These are phyloP conservation scores for Aspergillus campestris DNA, from an alignment of 495 filamentous ascomycete genomes.

Conservation along the genomic window DNA sequence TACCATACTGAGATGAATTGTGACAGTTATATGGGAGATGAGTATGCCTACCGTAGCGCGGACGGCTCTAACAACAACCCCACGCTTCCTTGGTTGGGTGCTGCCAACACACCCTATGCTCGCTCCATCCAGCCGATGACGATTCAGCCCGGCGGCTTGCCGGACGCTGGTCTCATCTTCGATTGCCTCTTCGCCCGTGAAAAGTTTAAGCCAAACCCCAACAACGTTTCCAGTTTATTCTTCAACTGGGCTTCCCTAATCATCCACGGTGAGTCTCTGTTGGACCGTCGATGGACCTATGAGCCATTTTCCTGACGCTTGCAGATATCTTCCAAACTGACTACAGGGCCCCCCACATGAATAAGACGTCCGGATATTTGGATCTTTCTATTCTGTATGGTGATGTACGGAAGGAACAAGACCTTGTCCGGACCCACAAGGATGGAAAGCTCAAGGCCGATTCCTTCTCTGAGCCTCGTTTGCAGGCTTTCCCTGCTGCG, in stretches of 20 bases:
- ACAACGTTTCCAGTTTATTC: constrained; percentile 50
- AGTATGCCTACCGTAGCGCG: constrained; percentile 58
- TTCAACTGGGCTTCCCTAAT: constrained; percentile 52
- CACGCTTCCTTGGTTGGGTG: constrained; percentile 46
- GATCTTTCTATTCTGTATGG: constrained; percentile 53
- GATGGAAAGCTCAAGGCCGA: constrained; percentile 52
- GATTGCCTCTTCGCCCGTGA: constrained; percentile 46
- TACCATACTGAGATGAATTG: constrained; percentile 2
- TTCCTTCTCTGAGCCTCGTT: constrained; percentile 46
- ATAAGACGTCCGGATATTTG: constrained; percentile 51
- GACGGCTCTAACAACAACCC: constrained; percentile 65
- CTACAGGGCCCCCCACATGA: constrained; percentile 41
- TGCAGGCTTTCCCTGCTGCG: constrained; percentile 48
- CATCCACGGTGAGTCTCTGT: constrained; percentile 37
- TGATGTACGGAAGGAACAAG: constrained; percentile 48
- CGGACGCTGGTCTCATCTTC: constrained; percentile 46
- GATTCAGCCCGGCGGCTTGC: constrained; percentile 42
- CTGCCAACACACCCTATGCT: constrained; percentile 48
- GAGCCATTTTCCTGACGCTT: background rate
- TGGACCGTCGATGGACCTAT: background rate
- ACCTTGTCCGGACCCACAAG: constrained; percentile 46
- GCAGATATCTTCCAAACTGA: constrained; percentile 53
- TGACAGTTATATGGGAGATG: constrained; percentile 52
- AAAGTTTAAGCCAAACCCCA: constrained; percentile 46
- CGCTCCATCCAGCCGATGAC: constrained; percentile 44